Conservation (phyloP, 2,329 filamentous ascomycete species). For the Calonectria honghensis region DNA sequence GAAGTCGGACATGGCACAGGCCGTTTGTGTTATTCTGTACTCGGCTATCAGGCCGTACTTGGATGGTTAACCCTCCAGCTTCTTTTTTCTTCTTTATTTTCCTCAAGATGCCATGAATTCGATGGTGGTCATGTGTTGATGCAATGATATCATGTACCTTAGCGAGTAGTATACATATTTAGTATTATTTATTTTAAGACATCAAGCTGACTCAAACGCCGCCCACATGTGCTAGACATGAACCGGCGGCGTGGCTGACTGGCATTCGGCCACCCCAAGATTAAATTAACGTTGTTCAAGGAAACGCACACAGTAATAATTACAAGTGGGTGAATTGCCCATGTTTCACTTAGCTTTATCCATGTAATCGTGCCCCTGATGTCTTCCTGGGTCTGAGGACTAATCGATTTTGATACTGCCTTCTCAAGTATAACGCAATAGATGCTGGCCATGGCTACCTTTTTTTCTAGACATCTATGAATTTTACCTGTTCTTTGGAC, state of each 20-base stretch:
- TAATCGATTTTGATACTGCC: too few relatives aligned
- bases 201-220: not conserved
- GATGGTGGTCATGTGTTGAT: not conserved
- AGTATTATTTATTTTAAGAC: not conserved
- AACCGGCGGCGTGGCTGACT: not conserved
- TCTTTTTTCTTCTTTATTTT: not conserved
- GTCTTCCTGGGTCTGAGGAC: too few relatives aligned
- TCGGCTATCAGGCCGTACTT: slow-evolving; percentile 52
- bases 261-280: not conserved
- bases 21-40: slow-evolving; percentile 50
- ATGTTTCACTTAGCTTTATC: not conserved
- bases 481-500: too few relatives aligned
- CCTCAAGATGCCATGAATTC: not conserved
- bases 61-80: not conserved
- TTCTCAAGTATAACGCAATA: too few relatives aligned
- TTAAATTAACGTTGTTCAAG: not conserved
- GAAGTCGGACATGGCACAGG: slow-evolving; percentile 69
- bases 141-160: slow-evolving; percentile 19
- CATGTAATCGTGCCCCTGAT: not conserved
- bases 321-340: not conserved
- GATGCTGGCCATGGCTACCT: too few relatives aligned
- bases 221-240: not conserved
- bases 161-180: not conserved
- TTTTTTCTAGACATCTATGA: too few relatives aligned
- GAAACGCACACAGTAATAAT: not conserved